Percentiles rank a stretch among this genome's conserved stretches.
Conservation (phyloP, 2,329 filamentous ascomycete genomes). For the Parascedosporium putredinis region DNA sequence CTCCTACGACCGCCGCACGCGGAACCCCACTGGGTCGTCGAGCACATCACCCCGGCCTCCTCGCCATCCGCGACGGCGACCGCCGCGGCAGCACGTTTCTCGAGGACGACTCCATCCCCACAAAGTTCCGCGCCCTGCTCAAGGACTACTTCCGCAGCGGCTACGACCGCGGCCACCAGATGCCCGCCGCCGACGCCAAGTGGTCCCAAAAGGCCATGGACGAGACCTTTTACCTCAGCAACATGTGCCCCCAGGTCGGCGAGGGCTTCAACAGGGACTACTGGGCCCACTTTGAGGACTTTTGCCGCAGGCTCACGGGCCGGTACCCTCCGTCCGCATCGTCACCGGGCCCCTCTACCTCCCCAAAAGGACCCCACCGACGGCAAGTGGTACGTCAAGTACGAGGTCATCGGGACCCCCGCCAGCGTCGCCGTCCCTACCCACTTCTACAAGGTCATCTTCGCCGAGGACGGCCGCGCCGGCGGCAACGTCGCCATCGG, state of each 20-base stretch:
- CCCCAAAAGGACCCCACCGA: slow-evolving; percentile 71
- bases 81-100: slow-evolving; percentile 73
- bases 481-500: slow-evolving; percentile 75
- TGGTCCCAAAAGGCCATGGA: slow-evolving; percentile 94
- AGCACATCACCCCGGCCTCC: slow-evolving; percentile 92
- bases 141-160: slow-evolving; percentile 92
- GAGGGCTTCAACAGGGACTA: slow-evolving; percentile 98
- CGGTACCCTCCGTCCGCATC: slow-evolving; percentile 80
- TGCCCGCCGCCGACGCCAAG: slow-evolving; percentile 90
- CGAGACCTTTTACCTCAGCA: slow-evolving; percentile 82
- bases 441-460: slow-evolving; percentile 99
- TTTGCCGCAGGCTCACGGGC: slow-evolving; percentile 73
- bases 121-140: slow-evolving; percentile 79
- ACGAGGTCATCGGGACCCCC: slow-evolving; percentile 90
- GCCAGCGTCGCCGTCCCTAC: slow-evolving; percentile 94
- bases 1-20: slow-evolving; percentile 77
- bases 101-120: slow-evolving; percentile 71
- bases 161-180: slow-evolving; percentile 94
- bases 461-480: slow-evolving; percentile 68
- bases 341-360: slow-evolving; percentile 93
- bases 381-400: slow-evolving; percentile 89
- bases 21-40: slow-evolving; percentile 93
- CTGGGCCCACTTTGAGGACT: slow-evolving; percentile 98
- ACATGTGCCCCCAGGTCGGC: slow-evolving; percentile 98
- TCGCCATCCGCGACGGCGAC: slow-evolving; percentile 65